Base-by-base conservation (phyloP, 352 stramenopile species). In the Phytophthora chlamydospora region DNA sequence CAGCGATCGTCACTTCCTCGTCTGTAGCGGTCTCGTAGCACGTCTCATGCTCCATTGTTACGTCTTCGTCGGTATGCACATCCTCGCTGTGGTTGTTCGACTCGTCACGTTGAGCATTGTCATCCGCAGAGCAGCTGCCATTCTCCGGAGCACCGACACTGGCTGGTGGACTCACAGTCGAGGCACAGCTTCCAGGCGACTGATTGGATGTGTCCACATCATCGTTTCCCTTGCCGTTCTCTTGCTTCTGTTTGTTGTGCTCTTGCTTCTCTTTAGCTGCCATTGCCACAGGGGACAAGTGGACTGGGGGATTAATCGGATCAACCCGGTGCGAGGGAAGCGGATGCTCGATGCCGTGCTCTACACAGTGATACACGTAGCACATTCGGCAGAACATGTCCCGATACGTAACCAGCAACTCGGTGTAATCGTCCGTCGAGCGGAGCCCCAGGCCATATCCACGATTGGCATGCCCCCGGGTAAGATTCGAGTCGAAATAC, bases 331-430 rank as follows among this genome's bases (percentile, higher is more conserved):
- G 61, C 14, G 57, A 75, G 0, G 80, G 83, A 58, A 90, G 75
- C 12, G 85, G 83, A 32, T 91, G 85, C 61, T 94, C 71, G 51
- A 92, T 95, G 0, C 91, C 91, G 67, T 98, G 93, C 36, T 95
- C 70, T 17, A 89, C 81, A 55, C 93, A 98, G 66, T 98, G 91
- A 64, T 97, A 98, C 41, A 83, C 87, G 67, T 97, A 97, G 67
- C 93, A 98, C 71, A 91, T 87, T 31, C 89, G 79, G 64, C 93
- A 98, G 53, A 97, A 97, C 19, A 98, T 68, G 40, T 96, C 82
- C n/a, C 88, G 81, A 66, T 95, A 98, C 3, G 84, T 92, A 64
- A 97, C 83, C 35, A 88, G 83, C 17, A 96, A 60, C 45, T 90
- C 72, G 6, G 65, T 65, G 50, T 96, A 98, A 31, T 87, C 69